Base-by-base conservation (phyloP, 1,139 yeast genomes). In the Pichia sp. region DNA sequence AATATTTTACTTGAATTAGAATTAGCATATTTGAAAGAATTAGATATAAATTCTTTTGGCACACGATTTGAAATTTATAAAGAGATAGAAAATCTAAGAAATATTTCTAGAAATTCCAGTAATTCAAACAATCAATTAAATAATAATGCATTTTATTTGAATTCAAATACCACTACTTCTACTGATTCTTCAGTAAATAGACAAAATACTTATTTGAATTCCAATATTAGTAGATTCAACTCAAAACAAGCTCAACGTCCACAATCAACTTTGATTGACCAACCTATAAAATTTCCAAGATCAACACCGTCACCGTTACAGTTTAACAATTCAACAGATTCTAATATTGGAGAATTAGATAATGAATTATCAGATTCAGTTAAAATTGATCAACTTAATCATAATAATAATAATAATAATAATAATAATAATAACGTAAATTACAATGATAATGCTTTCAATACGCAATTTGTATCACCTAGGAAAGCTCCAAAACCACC, bases 31-130 rank as follows among this genome's bases (percentile, higher is more conserved):
- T 72, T 92, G 58, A 92, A 92, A 61, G 98, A 92, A 63, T 70
- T 92, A 48, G 98, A 90, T 51, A 92, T 92, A 43, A 75, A 80
- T 45, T 86, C 96, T 4, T 92, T 92, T 68, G 99, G 99, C 24
- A 90, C 97, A 1, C 73, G 99, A 50, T 92, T 89, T 65, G 96
- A 90, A 63, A 78, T 94, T 37, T 82, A 81, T 62, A 87, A 87
- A 61, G 96, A 87, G 61, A 90, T 92, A 57, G 95, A 87, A 62
- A 76, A 79, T 38, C 71, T 90, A 54, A 70, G 71, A 50, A 62
- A 67, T 11, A 59, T 58, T 6, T 45, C 59, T 7, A 50, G 28
- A 12, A 30, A 27, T 22, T 9, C 12, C 30, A 30, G 20, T 38
- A 20, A 35, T 26, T 16, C 36, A 4, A 33, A 42, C n/a, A 25